Evolutionary conservation across 148 eudicot genomes (phyloP), one percentile per base, ranked within the genome.

Genomic region (Heliamphora exappendiculata): DNA sequence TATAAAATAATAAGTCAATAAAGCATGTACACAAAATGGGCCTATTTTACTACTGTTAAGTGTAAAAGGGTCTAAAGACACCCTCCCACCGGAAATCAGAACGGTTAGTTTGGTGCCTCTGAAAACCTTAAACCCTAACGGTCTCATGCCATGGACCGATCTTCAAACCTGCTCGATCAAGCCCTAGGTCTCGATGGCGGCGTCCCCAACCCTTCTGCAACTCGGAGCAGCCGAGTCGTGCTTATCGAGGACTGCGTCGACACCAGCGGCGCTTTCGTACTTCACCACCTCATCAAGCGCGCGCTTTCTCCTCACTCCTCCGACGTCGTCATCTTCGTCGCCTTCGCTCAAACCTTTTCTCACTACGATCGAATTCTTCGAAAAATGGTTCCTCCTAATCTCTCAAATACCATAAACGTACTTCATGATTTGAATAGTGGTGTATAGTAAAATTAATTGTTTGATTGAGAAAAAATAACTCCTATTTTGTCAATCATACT

Each of bases 301-400:
- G 37, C 82, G 75, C 89, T 94, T 55, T 78, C 86, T n/a, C 77
- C 81, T 37, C 75, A 78, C 67, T 65, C 87, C 33, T 73, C 83
- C 37, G 77, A 75, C 42, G 36, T 82, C 80, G 83, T 91, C 89
- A 74, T 94, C 67, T 89, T 92, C 74, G 79, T 87, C 33, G 86
- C 97, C 64, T 87, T 94, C 36, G 86, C 98, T 42, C 92, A 92
- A 14, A 92, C 96, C 59, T 94, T 94, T 77, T 89, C 97, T 57
- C 98, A 94, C 84, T 94, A 89, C 73, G 93, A 89, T 67, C 98
- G 98, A 65, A 78, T 94, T 45, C 93, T 94, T 44, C 93, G 98
- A 19, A 92, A 90, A 82, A 89, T 90, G 78, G 97, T 93, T 9
- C 54, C 65, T 50, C 37, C 66, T 67, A 22, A 57, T 71, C 36